These are phyloP conservation scores for Barnettozyma hawaiiensis DNA, from an alignment of 1,139 yeast species.

Conservation along the genomic window DNA sequence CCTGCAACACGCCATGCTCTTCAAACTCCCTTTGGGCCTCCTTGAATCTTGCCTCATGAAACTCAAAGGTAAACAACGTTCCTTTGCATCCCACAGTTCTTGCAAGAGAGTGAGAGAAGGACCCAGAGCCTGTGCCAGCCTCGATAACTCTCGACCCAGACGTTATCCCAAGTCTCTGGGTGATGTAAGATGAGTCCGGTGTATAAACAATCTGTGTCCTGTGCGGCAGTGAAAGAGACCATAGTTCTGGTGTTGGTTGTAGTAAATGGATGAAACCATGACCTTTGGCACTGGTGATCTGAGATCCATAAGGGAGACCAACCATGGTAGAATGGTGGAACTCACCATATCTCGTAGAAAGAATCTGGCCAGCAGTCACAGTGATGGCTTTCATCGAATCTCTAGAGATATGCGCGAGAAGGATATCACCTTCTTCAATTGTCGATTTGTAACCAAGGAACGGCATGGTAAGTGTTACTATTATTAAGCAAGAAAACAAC, in stretches of 20 bases:
- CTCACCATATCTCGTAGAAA: slow-evolving; percentile 85
- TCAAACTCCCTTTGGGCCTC: slow-evolving; percentile 78
- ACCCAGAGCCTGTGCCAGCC: slow-evolving; percentile 98
- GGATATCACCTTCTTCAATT: slow-evolving; percentile 81
- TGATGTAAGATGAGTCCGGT: slow-evolving; percentile 88
- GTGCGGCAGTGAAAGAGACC: slow-evolving; percentile 94
- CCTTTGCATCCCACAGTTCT: slow-evolving; percentile 60
- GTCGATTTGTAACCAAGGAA: slow-evolving; percentile 25
- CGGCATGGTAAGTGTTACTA: slow-evolving; percentile 11
- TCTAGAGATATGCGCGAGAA: slow-evolving; percentile 79
- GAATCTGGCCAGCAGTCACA: slow-evolving; percentile 49
- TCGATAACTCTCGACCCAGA: slow-evolving; percentile 82
- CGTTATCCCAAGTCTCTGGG: slow-evolving; percentile 69
- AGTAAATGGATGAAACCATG: slow-evolving; percentile 84
- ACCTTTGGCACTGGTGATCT: slow-evolving; percentile 72
- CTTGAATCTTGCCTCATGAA: slow-evolving; percentile 74
- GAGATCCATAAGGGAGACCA: slow-evolving; percentile 79
- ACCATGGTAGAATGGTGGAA: slow-evolving; percentile 81
- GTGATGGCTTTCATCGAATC: slow-evolving; percentile 71
- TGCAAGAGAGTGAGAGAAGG: slow-evolving; percentile 89
- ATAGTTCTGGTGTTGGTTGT: slow-evolving; percentile 90
- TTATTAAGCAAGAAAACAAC: too few species aligned
- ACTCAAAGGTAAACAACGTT: slow-evolving; percentile 76
- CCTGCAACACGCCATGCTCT: slow-evolving; percentile 53
- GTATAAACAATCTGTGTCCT: slow-evolving; percentile 97